phyloP scores from a whole-genome alignment of 805 yeast species.

The Kodamaea restingae region DNA sequence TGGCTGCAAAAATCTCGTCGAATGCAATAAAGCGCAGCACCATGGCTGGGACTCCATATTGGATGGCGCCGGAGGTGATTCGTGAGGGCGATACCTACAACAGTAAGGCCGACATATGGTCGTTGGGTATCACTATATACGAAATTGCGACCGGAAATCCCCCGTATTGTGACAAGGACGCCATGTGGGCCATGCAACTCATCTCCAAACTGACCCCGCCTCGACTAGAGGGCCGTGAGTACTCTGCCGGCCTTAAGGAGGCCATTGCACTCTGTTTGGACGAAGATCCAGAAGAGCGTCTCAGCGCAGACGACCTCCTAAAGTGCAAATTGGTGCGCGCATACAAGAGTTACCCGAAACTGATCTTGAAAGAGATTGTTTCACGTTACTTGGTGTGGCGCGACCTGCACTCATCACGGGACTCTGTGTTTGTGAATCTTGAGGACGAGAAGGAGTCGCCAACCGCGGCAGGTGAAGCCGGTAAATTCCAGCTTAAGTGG shows the following conservation, averaged over 20 bases:
- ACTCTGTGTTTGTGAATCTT: conserved; percentile 38
- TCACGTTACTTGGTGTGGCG: conserved; percentile 72
- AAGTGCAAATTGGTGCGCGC: conserved; percentile 68
- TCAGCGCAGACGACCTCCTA: conserved; percentile 77
- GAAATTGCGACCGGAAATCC: conserved; percentile 97
- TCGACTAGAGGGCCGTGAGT: conserved; percentile 84
- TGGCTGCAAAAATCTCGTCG: conserved; percentile 87
- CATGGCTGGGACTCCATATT: conserved; percentile 93
- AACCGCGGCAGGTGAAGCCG: no score
- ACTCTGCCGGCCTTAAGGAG: conserved; percentile 73
- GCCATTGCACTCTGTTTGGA: conserved; percentile 88
- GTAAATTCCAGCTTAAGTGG: conserved; percentile 60
- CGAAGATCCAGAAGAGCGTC: conserved; percentile 87
- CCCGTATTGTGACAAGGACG: conserved; percentile 94
- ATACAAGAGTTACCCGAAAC: conserved; percentile 57
- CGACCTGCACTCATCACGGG: conserved; percentile 56
- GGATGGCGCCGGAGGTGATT: conserved; percentile 99
- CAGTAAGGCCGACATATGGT: conserved; percentile 95
- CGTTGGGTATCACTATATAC: conserved; percentile 87
- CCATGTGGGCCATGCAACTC: conserved; percentile 89
- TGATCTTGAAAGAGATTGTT: conserved; percentile 67
- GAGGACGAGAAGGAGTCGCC: conserved; percentile 16
- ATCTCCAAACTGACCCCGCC: conserved; percentile 94
- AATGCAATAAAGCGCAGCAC: conserved; percentile 79
- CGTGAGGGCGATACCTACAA: conserved; percentile 87